Percentiles rank a stretch among this genome's conserved stretches.
Conservation (phyloP, 2,329 filamentous ascomycete species). For the Fusarium denticulatum region DNA sequence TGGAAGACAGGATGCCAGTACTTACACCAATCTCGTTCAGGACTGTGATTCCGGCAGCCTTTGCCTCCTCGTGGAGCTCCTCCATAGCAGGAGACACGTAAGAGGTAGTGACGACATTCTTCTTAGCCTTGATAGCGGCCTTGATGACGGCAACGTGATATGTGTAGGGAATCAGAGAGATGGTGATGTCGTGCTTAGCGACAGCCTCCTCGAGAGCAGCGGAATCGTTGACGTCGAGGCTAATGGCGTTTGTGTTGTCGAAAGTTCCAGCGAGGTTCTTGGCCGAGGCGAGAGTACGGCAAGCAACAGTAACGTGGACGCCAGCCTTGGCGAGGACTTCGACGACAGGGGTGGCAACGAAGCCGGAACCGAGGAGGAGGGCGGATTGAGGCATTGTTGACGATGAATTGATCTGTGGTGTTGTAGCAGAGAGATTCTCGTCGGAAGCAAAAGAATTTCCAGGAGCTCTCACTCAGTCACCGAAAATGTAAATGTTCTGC, state of each 20-base stretch:
- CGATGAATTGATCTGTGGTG: conserved; percentile 1
- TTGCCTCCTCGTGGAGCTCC: conserved; percentile 83
- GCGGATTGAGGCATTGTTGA: conserved; percentile 44
- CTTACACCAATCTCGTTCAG: conserved; percentile 93
- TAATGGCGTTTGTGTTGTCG: conserved; percentile 77
- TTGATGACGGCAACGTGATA: conserved; percentile 92
- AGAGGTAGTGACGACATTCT: conserved; percentile 93
- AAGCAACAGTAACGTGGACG: conserved; percentile 76
- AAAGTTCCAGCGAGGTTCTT: conserved; percentile 79
- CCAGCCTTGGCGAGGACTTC: conserved; percentile 70
- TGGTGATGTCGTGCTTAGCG: conserved; percentile 80
- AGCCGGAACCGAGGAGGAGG: conserved; percentile 56
- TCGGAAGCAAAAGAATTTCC: conserved; percentile 19
- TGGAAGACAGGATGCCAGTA: not conserved
- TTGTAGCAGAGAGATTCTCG: conserved; percentile 9
- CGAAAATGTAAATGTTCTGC: conserved; percentile 13
- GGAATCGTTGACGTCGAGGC: conserved; percentile 83
- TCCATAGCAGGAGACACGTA: conserved; percentile 94
- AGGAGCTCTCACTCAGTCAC: not conserved
- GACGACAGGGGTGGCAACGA: conserved; percentile 72
- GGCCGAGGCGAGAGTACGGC: conserved; percentile 81
- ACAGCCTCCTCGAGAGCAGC: conserved; percentile 83
- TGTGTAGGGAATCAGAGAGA: conserved; percentile 89
- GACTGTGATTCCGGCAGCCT: conserved; percentile 93
- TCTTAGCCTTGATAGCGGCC: conserved; percentile 91